Percentiles rank a stretch among this genome's conserved stretches.
Conservation (phyloP, 2,329 filamentous ascomycete genomes). For the Leptosphaerulina australis region DNA sequence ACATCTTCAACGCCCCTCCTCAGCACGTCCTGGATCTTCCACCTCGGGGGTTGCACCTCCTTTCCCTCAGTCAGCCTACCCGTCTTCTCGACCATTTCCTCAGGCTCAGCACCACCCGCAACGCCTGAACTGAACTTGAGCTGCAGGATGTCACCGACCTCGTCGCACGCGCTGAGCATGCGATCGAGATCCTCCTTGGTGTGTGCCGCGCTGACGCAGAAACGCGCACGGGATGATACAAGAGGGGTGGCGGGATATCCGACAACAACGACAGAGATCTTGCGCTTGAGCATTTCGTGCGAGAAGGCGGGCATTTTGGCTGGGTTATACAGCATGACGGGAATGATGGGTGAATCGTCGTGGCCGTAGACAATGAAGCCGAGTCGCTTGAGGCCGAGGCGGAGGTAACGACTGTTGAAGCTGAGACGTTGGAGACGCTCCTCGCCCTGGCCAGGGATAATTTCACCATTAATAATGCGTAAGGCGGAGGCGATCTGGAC, state of each 20-base stretch:
- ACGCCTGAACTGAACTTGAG: constrained; percentile 97
- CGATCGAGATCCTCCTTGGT: constrained; percentile 98
- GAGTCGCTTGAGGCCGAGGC: constrained; percentile 92
- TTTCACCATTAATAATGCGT: constrained; percentile 85
- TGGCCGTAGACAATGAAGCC: constrained; percentile 97
- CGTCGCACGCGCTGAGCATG: constrained; percentile 84
- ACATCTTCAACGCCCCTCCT: constrained; percentile 75
- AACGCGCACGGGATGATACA: constrained; percentile 90
- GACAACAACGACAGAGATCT: constrained; percentile 96
- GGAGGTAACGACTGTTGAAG: constrained; percentile 98
- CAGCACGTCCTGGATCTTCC: constrained; percentile 77
- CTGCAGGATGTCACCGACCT: constrained; percentile 89
- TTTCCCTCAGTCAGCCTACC: constrained; percentile 56
- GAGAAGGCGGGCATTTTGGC: constrained; percentile 98
- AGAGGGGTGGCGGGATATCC: constrained; percentile 96
- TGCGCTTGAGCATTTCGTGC: constrained; percentile 96
- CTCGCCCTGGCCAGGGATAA: constrained; percentile 88
- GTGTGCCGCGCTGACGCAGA: constrained; percentile 94
- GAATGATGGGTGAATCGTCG: constrained; percentile 97
- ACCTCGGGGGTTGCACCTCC: constrained; percentile 71
- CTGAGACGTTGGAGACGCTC: constrained; percentile 94
- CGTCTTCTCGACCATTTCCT: constrained; percentile 71
- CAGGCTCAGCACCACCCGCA: constrained; percentile 81
- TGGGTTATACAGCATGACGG: constrained; percentile 93
- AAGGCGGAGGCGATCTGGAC: constrained; percentile 89